Conservation (phyloP, 2,329 filamentous ascomycete species). For the Pseudopyricularia javanii region DNA sequence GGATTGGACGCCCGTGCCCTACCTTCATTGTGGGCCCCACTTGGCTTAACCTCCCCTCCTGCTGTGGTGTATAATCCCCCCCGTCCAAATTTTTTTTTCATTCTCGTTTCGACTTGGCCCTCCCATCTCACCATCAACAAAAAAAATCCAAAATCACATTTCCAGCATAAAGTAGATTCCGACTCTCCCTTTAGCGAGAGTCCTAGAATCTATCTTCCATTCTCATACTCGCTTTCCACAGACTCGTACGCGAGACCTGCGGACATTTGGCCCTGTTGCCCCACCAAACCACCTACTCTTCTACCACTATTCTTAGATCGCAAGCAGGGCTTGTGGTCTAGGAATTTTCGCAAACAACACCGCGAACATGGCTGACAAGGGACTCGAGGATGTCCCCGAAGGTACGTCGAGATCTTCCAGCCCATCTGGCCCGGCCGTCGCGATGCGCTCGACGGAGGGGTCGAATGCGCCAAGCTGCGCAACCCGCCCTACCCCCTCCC, state of each 20-base stretch:
- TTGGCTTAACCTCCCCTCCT: background rate
- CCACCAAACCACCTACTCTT: slow-evolving; percentile 21
- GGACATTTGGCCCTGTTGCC: slow-evolving; percentile 22
- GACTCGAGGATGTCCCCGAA: slow-evolving; percentile 96
- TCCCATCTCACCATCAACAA: slow-evolving; percentile 3
- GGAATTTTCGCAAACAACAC: slow-evolving; percentile 40
- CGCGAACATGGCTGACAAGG: slow-evolving; percentile 98
- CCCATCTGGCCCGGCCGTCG: background rate
- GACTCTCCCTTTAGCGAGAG: slow-evolving; percentile 3
- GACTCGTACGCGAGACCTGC: slow-evolving; percentile 16
- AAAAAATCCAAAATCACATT: slow-evolving; percentile 1
- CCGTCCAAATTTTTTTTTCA: slow-evolving; percentile 4
- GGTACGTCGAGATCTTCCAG: slow-evolving; percentile 44
- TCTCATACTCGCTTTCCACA: background rate
- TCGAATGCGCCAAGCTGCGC: background rate
- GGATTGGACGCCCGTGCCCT: slow-evolving; percentile 4
- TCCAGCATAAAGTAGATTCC: slow-evolving; percentile 1
- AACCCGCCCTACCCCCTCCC: background rate
- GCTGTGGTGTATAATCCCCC: slow-evolving; percentile 2
- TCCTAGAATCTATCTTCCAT: slow-evolving; percentile 3
- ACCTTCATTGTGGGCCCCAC: slow-evolving; percentile 1
- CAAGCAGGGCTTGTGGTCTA: slow-evolving; percentile 71
- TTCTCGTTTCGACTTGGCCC: slow-evolving; percentile 2
- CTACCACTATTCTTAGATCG: slow-evolving; percentile 45
- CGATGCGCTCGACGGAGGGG: background rate